Conservation (phyloP, 352 stramenopile genomes). For the Pythium apleroticum region DNA sequence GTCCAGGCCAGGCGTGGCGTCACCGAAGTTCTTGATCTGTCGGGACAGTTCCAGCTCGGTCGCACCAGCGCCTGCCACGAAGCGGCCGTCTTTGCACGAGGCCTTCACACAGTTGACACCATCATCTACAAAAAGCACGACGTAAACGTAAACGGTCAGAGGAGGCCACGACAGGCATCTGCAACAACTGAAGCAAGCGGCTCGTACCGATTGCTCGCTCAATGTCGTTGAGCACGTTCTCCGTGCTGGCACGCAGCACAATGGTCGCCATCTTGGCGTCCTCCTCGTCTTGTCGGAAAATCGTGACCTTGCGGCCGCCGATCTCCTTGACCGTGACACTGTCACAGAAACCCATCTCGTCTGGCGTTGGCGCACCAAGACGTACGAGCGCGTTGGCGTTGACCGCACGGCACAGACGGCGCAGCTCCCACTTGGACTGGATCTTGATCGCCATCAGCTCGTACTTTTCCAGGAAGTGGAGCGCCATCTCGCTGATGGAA, state of each 20-base stretch:
- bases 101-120: constrained; percentile 97
- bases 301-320: constrained; percentile 94
- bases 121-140: constrained; percentile 78
- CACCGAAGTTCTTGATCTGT: constrained; percentile 93
- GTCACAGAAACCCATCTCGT: constrained; percentile 98
- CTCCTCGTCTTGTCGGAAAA: constrained; percentile 95
- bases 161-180: not conserved
- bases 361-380: constrained; percentile 94
- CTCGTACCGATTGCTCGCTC: constrained; percentile 91
- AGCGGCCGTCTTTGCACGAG: constrained; percentile 92
- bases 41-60: constrained; percentile 96
- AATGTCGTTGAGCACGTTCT: constrained; percentile 98
- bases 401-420: constrained; percentile 95
- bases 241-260: constrained; percentile 92
- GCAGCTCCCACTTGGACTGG: constrained; percentile 98
- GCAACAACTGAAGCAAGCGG: not conserved
- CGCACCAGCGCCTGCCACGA: constrained; percentile 95
- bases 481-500: constrained; percentile 97
- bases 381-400: constrained; percentile 97
- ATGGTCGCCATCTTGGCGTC: constrained; percentile 97
- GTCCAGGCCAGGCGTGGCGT: constrained; percentile 96
- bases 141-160: not conserved
- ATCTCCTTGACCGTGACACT: constrained; percentile 94
- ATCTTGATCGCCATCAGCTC: constrained; percentile 97
- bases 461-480: constrained; percentile 99